Evolutionary conservation across 441 rosid species (phyloP).

Genomic region (Aquilaria agallochum): DNA sequence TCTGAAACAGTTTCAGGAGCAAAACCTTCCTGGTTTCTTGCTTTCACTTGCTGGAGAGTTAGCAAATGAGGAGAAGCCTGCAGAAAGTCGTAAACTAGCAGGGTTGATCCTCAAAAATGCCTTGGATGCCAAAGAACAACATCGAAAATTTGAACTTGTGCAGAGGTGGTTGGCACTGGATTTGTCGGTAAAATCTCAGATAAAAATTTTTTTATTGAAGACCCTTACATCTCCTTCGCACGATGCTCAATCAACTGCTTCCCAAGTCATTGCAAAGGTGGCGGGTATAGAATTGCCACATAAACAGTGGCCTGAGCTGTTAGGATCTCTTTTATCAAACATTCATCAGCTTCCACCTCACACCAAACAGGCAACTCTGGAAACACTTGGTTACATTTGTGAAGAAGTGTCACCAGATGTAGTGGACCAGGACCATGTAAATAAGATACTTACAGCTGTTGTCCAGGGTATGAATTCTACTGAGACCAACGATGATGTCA

Average conservation of each 20-base stretch:
- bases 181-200: slow-evolving; percentile 43
- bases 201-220: slow-evolving; percentile 44
- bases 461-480: slow-evolving; percentile 76
- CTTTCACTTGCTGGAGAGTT: slow-evolving; percentile 63
- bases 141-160: slow-evolving; percentile 57
- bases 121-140: slow-evolving; percentile 68
- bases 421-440: slow-evolving; percentile 62
- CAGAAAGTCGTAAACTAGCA: slow-evolving; percentile 59
- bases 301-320: slow-evolving; percentile 73
- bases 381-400: slow-evolving; percentile 72
- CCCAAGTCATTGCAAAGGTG: slow-evolving; percentile 68
- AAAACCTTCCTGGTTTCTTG: slow-evolving; percentile 56
- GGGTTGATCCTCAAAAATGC: slow-evolving; percentile 65
- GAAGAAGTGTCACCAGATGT: slow-evolving; percentile 69
- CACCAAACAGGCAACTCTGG: slow-evolving; percentile 68
- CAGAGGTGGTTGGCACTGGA: slow-evolving; percentile 62
- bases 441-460: slow-evolving; percentile 71
- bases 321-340: slow-evolving; percentile 52
- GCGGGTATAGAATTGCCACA: slow-evolving; percentile 75
- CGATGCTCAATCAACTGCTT: slow-evolving; percentile 61
- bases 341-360: slow-evolving; percentile 56
- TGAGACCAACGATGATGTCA: slow-evolving; percentile 60
- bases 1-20: slow-evolving; percentile 43
- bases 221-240: slow-evolving; percentile 54
- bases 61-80: slow-evolving; percentile 61